Evolutionary conservation across 1,284 basidiomycete species (phyloP), one percentile per base, ranked within the genome.

Genomic region (Ustilago cynodontis): DNA sequence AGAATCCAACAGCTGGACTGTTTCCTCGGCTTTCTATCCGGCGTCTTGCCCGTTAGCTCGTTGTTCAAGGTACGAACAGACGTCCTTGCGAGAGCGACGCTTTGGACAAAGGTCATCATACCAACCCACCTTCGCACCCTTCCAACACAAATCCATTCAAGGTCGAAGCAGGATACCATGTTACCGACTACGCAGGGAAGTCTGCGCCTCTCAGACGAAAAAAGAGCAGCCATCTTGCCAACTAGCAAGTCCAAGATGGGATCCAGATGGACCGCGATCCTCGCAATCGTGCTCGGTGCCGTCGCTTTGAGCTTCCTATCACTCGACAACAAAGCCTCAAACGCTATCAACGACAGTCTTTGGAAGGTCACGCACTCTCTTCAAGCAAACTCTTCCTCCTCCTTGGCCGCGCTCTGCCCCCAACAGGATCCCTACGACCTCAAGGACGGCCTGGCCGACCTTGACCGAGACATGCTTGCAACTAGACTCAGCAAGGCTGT

Each of bases 401-500:
- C 22, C 7, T 28, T 35, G 20, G 66, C 59, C 8, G 52, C 59
- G 10, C 59, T 59, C 26, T 76, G 73, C 56, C 73, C 73, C 33
- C 73, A 76, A 28, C 68, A 76, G 26, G 58, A 58, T 4, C 73
- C 68, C 5, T 76, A 76, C 65, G 54, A 71, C 41, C 58, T 64
- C 61, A 68, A 71, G 22, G 68, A 71, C n/a, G 73, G 68, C 5
- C 62, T 65, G 2, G 73, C 73, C 31, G 51, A 58, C 55, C 55
- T 76, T 47, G 65, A 71, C 28, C 73, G 63, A 39, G 31, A 71
- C 47, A 37, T 76, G 47, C 73, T 76, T 24, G 73, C 69, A 16
- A 18, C 75, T 10, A 64, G 73, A 18, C 73, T 81, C 47, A 80
- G 80, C 65, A 56, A 72, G 26, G 75, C 80, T 2, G 80, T 84